phyloP scores from a whole-genome alignment of 176 grass and related monocot genomes.

The Cenchrus fungigraminus region DNA sequence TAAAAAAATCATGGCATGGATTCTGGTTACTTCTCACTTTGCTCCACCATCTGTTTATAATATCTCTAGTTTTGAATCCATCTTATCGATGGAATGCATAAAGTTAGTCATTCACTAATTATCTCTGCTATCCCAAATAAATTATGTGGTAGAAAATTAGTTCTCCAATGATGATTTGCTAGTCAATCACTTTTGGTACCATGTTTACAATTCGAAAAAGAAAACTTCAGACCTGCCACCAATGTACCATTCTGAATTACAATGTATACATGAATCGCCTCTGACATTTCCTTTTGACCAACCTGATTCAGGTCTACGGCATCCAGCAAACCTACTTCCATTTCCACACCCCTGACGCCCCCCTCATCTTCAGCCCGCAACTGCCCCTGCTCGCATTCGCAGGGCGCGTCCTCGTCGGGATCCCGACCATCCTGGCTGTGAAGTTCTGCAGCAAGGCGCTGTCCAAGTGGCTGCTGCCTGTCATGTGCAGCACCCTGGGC shows the following conservation, averaged over 20 bases:
- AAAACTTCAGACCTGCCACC: not conserved
- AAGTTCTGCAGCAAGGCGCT: conserved; percentile 97
- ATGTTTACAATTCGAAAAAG: not conserved
- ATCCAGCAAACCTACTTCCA: conserved; percentile 87
- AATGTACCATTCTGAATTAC: not conserved
- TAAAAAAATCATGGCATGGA: not conserved
- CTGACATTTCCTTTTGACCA: conserved; percentile 16
- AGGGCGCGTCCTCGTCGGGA: conserved; percentile 66
- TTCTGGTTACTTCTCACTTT: not conserved
- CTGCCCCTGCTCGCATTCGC: conserved; percentile 54
- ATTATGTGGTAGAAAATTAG: not conserved
- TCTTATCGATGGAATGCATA: not conserved
- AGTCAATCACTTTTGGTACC: not conserved
- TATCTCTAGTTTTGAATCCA: not conserved
- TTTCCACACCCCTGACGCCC: conserved; percentile 68
- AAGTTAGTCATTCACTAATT: not conserved
- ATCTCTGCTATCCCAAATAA: not conserved
- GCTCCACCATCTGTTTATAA: not conserved
- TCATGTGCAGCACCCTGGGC: conserved; percentile 87
- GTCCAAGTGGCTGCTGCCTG: conserved; percentile 87
- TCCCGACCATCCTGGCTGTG: conserved; percentile 77
- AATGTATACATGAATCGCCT: not conserved
- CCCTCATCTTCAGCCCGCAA: conserved; percentile 64
- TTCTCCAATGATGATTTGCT: not conserved
- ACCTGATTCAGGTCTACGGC: conserved; percentile 62